Base-by-base conservation (phyloP, 2,329 filamentous ascomycete species). In the Aspergillus chevalieri region DNA sequence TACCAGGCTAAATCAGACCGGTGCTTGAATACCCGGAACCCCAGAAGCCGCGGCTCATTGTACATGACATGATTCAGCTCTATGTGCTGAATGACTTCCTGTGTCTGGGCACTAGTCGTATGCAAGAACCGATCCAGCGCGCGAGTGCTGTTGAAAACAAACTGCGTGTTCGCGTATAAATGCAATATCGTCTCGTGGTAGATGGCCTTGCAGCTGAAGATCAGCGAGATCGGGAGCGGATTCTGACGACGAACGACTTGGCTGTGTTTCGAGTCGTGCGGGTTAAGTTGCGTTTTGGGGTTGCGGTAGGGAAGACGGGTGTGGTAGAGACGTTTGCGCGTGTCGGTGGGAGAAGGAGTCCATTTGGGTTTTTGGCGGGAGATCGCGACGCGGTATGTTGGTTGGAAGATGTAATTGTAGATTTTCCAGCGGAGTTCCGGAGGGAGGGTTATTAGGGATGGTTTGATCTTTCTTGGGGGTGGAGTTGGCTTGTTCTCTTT, bases 381-480 rank as follows among this genome's bases (percentile, higher is more conserved):
- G 28, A 62, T 55, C 15, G 57, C 52, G 19, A 60, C 54, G 14
- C 57, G 53, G 36, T 51, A 50, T 9, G 46, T 47, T 4, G 74
- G 67, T 19, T 41, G 15, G 54, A 89, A 85, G 54, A 83, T 77
- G 56, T 82, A 74, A 36, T 74, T 77, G 64, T 89, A 90, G 10
- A 91, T 79, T 58, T 82, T 80, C 51, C 85, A 72, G 6, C 87
- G 83, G 26, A 91, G 67, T 62, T 91, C 87, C 0, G 80, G 77
- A 0, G 87, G 86, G 1, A 91, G 72, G 8, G 19, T 22, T 12
- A 15, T 22, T 10, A 41, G 38, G 17, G 38, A 30, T 30, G 26
- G 26, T 10, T 28, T 28, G 26, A 12, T 28, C 2, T 28, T 28
- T 28, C 10, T 10, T 8, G 9, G 26, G 26, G 3, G 9, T 28